phyloP scores from a whole-genome alignment of 148 eudicot genomes.

The Cornus florida region DNA sequence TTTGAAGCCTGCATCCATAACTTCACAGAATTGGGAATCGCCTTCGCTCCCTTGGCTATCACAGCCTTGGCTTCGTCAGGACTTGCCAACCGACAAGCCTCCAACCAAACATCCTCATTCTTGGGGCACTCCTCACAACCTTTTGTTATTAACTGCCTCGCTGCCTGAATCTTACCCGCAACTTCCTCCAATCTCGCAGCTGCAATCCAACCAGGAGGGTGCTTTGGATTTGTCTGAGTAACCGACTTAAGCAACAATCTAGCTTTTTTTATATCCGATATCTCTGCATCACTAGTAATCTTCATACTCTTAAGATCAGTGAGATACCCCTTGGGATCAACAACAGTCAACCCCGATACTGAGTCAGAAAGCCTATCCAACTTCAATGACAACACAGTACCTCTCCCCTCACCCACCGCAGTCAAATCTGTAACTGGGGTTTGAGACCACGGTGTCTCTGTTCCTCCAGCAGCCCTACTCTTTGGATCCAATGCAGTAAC shows the following conservation, averaged over 20 bases:
- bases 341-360: slow-evolving; percentile 80
- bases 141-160: slow-evolving; percentile 68
- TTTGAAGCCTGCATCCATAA: slow-evolving; percentile 92
- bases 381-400: slow-evolving; percentile 87
- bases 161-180: slow-evolving; percentile 80
- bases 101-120: slow-evolving; percentile 94
- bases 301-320: slow-evolving; percentile 97
- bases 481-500: slow-evolving; percentile 91
- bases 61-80: slow-evolving; percentile 91
- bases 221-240: slow-evolving; percentile 83
- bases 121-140: slow-evolving; percentile 97
- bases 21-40: slow-evolving; percentile 87
- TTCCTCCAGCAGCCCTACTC: slow-evolving; percentile 84
- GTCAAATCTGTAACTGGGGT: slow-evolving; percentile 95
- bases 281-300: slow-evolving; percentile 94
- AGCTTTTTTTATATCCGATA: slow-evolving; percentile 89
- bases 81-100: slow-evolving; percentile 74
- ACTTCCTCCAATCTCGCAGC: slow-evolving; percentile 96
- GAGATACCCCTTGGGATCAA: slow-evolving; percentile 90
- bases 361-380: slow-evolving; percentile 87
- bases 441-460: slow-evolving; percentile 87
- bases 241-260: slow-evolving; percentile 82
- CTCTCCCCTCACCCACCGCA: slow-evolving; percentile 98
- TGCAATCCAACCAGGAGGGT: slow-evolving; percentile 97
- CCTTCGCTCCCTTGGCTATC: slow-evolving; percentile 85